Conservation (phyloP, 2,329 filamentous ascomycete genomes). For the Sarocladium brachiariae region DNA sequence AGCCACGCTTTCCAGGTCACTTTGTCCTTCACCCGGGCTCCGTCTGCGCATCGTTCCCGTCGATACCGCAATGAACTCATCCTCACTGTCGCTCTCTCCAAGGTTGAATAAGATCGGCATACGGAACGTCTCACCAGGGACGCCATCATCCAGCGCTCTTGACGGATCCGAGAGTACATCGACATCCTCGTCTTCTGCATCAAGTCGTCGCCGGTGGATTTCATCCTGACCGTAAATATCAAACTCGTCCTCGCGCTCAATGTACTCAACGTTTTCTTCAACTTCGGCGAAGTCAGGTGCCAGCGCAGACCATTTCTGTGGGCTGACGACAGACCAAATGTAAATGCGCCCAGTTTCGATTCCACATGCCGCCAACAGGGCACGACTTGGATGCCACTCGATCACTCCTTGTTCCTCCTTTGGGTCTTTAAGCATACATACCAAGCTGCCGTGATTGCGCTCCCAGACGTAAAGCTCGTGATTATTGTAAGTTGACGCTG, state of each 20-base stretch:
- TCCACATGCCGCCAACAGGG: conserved; percentile 84
- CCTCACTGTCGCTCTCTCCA: conserved; percentile 90
- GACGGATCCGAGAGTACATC: conserved; percentile 76
- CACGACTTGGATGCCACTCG: conserved; percentile 89
- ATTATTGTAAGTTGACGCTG: conserved; percentile 95
- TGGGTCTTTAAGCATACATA: conserved; percentile 93
- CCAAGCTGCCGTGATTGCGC: conserved; percentile 82
- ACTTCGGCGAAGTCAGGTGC: conserved; percentile 96
- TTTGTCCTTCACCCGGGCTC: conserved; percentile 68
- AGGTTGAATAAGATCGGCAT: conserved; percentile 94
- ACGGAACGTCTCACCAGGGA: conserved; percentile 50
- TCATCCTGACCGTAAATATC: conserved; percentile 96
- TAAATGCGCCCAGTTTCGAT: conserved; percentile 90
- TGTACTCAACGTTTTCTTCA: conserved; percentile 96
- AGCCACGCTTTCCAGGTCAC: conserved; percentile 50
- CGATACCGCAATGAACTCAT: conserved; percentile 66
- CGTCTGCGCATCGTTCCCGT: conserved; percentile 81
- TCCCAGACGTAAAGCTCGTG: conserved; percentile 99
- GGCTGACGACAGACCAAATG: conserved; percentile 91
- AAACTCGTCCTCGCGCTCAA: conserved; percentile 94
- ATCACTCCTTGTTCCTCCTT: conserved; percentile 95
- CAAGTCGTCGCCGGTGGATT: conserved; percentile 81
- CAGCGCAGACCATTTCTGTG: conserved; percentile 94
- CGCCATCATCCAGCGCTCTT: conserved; percentile 51
- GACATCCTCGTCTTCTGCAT: conserved; percentile 87